Base-by-base conservation (phyloP, 805 yeast genomes). In the Yarrowia sp. region DNA sequence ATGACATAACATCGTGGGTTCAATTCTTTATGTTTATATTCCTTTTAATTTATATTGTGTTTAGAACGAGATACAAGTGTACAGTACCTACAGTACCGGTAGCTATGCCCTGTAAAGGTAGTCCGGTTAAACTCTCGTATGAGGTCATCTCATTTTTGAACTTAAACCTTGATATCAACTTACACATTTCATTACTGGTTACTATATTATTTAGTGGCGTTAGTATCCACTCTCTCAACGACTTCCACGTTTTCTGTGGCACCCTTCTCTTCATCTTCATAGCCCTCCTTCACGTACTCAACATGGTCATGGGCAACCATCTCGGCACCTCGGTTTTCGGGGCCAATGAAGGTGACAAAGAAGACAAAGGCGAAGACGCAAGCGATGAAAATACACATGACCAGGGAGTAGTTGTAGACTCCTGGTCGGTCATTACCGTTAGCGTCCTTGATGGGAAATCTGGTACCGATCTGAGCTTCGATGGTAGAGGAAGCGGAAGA, bases 281-380 rank as follows among this genome's bases (percentile, higher is more conserved):
- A 35, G 5, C 33, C 14, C 13, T 48, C 55, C 41, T 48, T 48
- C 13, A 41, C 9, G 32, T 48, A 48, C 15, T 48, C 55, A 13
- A 35, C 41, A 8, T 48, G 55, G 32, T 48, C 55, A 11, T 48
- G 55, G n/a, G 55, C 55, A 11, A 48, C 55, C 55, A 48, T 48
- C 17, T 48, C 55, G 9, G 55, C 55, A 39, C 33, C 35, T 48
- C 55, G 32, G 55, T 48, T 48, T 31, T 48, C 55, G n/a, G 55
- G 55, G 3, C 55, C 55, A 15, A 48, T 7, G 9, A 48, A 48
- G 15, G 55, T 48, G 2, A 48, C 55, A 4, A 48, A 11, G 17
- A 48, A 48, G 2, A 48, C 55, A 17, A 48, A 48, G 11, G 32
- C 9, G 13, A 48, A 48, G 8, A 48, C 55, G 10, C 55, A 48